Evolutionary conservation across 208 protist genomes (phyloP), one percentile per base, ranked within the genome.

Genomic region (Porcisia deanei): DNA sequence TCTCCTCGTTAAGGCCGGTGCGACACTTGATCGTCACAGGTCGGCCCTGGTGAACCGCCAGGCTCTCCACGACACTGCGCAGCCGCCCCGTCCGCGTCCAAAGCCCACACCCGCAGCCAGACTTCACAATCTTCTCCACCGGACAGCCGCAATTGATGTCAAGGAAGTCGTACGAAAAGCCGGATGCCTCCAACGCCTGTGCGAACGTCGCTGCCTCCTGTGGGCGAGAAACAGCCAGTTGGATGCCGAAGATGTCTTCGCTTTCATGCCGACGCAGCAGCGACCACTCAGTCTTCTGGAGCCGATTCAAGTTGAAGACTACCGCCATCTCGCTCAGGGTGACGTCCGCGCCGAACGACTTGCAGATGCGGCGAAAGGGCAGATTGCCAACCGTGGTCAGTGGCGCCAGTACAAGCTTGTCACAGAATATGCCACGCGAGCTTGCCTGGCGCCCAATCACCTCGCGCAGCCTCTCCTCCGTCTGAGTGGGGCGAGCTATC

Each of bases 301-400:
- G 79, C 41, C 91, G 88, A 49, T 98, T 89, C 10, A 99, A 67
- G 75, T 98, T 97, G 68, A 77, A 81, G 22, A 92, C 88, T 30
- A 99, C 65, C 5, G 98, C 97, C 98, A 99, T 99, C 83, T 99
- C 98, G 55, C 94, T 88, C 81, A 97, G 88, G 25, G 97, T 99
- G 67, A 99, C 91, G 82, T 99, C 98, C 0, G 84, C 94, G 9
- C 96, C 96, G 66, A 96, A 92, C 12, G 78, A 77, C 76, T 98
- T 98, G 85, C 96, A 98, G 57, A 99, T 75, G 53, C 95, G 90
- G 43, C 98, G 93, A 76, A 99, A 99, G 18, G 98, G 98, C 61
- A 99, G 84, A 80, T 99, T 99, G 64, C 98, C 98, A 30, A 99
- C 97, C 9, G 98, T 99, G 9, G 98, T 99, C 41, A 99, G 93